phyloP scores from a whole-genome alignment of 495 filamentous ascomycete genomes.

The Sordaria brevicollis region DNA sequence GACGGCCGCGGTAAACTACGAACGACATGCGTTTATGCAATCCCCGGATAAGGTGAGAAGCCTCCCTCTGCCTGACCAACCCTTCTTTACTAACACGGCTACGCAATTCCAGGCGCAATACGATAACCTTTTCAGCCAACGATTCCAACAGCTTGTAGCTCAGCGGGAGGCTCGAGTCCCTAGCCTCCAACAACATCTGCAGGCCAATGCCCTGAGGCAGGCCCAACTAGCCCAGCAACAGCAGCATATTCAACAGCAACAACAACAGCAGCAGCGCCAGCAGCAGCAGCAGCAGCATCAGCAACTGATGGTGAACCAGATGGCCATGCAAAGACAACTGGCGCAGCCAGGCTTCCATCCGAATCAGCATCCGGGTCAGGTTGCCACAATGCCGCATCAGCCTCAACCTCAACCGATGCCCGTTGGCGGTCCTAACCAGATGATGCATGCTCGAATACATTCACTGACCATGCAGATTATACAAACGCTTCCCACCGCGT shows the following conservation, averaged over 20 bases:
- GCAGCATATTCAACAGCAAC: slow-evolving; percentile 15
- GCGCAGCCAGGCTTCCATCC: slow-evolving; percentile 34
- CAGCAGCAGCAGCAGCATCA: slow-evolving; percentile 19
- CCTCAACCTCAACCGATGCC: slow-evolving; percentile 22
- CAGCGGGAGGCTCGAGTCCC: slow-evolving; percentile 32
- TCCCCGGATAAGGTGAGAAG: slow-evolving; percentile 32
- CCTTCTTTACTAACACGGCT: slow-evolving; percentile 8
- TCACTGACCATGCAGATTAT: neutral
- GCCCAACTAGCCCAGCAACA: slow-evolving; percentile 24
- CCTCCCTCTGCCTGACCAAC: neutral
- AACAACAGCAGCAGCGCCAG: slow-evolving; percentile 12
- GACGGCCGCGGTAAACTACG: slow-evolving; percentile 23
- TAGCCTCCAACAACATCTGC: slow-evolving; percentile 30
- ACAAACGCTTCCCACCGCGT: neutral
- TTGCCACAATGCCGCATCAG: slow-evolving; percentile 30
- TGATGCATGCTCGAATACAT: slow-evolving; percentile 11
- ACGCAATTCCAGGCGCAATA: slow-evolving; percentile 23
- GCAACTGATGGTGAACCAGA: slow-evolving; percentile 38
- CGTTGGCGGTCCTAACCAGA: slow-evolving; percentile 25
- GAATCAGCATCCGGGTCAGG: slow-evolving; percentile 40
- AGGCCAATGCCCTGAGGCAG: slow-evolving; percentile 32
- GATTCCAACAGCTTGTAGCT: slow-evolving; percentile 26
- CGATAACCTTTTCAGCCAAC: slow-evolving; percentile 21
- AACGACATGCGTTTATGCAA: slow-evolving; percentile 31
- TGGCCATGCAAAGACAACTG: slow-evolving; percentile 24